phyloP scores from a whole-genome alignment of 2,329 filamentous ascomycete species.

The Colletotrichum abscissum region DNA sequence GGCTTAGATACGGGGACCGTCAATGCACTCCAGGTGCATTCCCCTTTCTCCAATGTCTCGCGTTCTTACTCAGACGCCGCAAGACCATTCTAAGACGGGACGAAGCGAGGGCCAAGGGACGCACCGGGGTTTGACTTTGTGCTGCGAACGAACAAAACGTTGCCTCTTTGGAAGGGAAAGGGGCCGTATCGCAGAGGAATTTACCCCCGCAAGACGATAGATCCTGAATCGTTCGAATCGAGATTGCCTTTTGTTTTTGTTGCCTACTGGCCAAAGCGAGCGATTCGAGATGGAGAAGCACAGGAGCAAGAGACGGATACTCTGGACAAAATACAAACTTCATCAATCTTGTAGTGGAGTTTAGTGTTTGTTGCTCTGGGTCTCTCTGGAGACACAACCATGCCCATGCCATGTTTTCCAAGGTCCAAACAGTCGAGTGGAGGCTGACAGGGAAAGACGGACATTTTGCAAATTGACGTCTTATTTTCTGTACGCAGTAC shows the following conservation, averaged over 20 bases:
- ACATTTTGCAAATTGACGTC: neutral
- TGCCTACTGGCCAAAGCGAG: neutral
- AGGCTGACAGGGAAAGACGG: conserved; percentile 14
- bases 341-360: conserved; percentile 8
- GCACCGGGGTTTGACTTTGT: conserved; percentile 6
- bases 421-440: conserved; percentile 25
- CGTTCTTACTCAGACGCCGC: conserved; percentile 9
- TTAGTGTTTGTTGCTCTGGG: conserved; percentile 24
- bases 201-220: neutral
- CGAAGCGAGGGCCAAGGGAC: conserved; percentile 22
- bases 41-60: conserved; percentile 9
- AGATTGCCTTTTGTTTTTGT: neutral
- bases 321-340: neutral
- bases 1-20: neutral
- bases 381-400: conserved; percentile 2
- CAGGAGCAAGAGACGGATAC: neutral
- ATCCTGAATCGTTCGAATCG: neutral
- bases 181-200: neutral
- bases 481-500: neutral
- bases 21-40: neutral
- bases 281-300: neutral
- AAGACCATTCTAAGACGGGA: conserved; percentile 24
- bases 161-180: neutral
- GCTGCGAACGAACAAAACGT: neutral
- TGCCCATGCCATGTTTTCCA: conserved; percentile 22